A percentile compares a stretch with the other conserved stretches of the same genome.
Conservation (phyloP, 2,329 filamentous ascomycete species). For the Beauveria australis region DNA sequence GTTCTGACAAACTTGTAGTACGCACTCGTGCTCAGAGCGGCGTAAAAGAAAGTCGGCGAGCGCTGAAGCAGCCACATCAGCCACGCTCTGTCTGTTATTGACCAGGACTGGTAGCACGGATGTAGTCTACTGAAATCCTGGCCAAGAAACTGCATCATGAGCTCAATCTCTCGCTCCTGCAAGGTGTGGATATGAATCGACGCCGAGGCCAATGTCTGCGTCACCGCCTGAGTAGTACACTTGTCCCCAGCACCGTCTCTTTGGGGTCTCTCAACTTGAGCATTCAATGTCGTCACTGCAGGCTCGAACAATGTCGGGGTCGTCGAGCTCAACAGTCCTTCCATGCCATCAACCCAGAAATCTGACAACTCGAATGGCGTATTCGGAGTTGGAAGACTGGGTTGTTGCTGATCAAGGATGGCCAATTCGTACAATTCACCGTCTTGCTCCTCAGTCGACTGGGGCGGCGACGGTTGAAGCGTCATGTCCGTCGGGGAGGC, state of each 20-base stretch:
- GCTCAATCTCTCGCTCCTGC: not conserved
- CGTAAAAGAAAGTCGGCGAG: conserved; percentile 1
- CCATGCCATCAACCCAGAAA: not conserved
- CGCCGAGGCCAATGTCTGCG: not conserved
- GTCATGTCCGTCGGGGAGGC: not conserved
- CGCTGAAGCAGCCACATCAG: not conserved
- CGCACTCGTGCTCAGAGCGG: conserved; percentile 1
- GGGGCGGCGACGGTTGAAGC: not conserved
- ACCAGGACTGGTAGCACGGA: not conserved
- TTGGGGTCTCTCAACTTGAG: not conserved
- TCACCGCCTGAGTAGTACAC: not conserved
- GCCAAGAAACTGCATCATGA: not conserved
- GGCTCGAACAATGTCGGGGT: not conserved
- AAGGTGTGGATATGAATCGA: not conserved
- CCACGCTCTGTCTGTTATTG: not conserved
- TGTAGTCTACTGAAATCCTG: not conserved
- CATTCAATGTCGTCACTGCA: not conserved
- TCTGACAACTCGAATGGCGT: not conserved
- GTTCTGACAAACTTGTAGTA: not conserved
- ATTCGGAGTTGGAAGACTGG: not conserved
- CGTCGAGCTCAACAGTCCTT: not conserved
- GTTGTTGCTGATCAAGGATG: not conserved
- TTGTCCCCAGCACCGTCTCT: no score
- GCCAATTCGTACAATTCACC: not conserved
- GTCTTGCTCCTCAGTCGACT: not conserved